phyloP scores from a whole-genome alignment of 305 asterid species.

The Solanum hybrid region DNA sequence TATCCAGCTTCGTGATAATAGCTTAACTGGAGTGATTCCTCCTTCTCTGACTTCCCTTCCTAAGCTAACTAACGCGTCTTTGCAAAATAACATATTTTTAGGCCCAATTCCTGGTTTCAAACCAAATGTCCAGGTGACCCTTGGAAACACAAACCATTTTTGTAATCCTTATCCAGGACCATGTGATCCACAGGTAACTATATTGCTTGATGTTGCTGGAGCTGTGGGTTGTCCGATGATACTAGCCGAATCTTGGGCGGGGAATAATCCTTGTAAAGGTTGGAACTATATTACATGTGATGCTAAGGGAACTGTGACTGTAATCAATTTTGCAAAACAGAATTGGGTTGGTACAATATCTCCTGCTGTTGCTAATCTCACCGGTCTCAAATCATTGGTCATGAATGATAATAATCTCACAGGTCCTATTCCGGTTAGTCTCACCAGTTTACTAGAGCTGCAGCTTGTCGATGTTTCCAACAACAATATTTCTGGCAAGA shows the following conservation, averaged over 20 bases:
- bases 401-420: constrained; percentile 49
- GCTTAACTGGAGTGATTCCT: constrained; percentile 61
- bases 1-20: constrained; percentile 59
- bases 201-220: constrained; percentile 41
- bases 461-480: constrained; percentile 56
- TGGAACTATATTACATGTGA: constrained; percentile 60
- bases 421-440: constrained; percentile 49
- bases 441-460: constrained; percentile 37
- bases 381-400: constrained; percentile 29
- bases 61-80: constrained; percentile 30
- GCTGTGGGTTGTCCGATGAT: constrained; percentile 45
- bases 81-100: constrained; percentile 65
- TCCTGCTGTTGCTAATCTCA: constrained; percentile 42
- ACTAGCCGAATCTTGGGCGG: constrained; percentile 62
- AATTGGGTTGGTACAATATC: constrained; percentile 56
- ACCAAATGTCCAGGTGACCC: constrained; percentile 24
- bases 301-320: constrained; percentile 33
- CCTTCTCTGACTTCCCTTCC: constrained; percentile 44
- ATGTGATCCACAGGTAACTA: constrained; percentile 60
- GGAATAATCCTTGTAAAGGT: constrained; percentile 53
- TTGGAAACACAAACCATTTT: constrained; percentile 50
- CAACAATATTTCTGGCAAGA: constrained; percentile 63
- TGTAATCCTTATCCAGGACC: constrained; percentile 55
- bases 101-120: constrained; percentile 64
- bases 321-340: constrained; percentile 45